Conservation (phyloP, 2,329 filamentous ascomycete species). For the Aspergillus vadensis region DNA sequence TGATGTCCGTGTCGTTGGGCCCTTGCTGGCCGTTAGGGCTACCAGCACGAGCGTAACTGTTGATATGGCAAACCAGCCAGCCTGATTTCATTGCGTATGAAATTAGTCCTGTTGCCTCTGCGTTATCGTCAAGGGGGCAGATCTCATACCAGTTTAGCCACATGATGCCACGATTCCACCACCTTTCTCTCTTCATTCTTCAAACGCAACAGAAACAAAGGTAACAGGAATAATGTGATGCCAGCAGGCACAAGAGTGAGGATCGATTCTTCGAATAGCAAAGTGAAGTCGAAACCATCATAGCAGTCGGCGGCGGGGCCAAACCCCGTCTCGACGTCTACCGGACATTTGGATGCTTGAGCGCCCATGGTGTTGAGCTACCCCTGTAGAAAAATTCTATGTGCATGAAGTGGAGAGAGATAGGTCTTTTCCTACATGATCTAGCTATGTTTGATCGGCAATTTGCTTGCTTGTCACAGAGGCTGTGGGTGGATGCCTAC, state of each 20-base stretch:
- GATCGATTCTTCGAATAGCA: conserved; percentile 37
- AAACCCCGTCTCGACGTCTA: not conserved
- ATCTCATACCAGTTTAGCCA: not conserved
- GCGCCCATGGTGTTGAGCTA: not conserved
- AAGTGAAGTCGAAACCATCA: conserved; percentile 34
- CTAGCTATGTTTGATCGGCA: not conserved
- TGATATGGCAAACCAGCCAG: not conserved
- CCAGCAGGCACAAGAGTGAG: conserved; percentile 24
- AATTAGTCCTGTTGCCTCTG: too few species aligned
- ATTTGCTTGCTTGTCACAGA: not conserved
- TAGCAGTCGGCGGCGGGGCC: not conserved
- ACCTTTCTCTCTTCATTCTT: not conserved
- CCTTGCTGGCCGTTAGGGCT: not conserved
- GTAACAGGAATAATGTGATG: not conserved
- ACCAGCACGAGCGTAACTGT: not conserved
- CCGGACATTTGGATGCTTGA: not conserved
- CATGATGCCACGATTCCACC: not conserved
- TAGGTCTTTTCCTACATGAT: not conserved
- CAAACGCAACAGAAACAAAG: not conserved
- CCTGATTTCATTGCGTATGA: not conserved
- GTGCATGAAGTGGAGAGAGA: not conserved
- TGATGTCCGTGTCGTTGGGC: not conserved
- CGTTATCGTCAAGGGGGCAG: too few species aligned
- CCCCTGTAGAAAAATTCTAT: not conserved
- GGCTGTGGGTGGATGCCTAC: not conserved